These are phyloP conservation scores for Hypoxylon sp. DNA, from an alignment of 2,329 filamentous ascomycete species.

Conservation along the genomic window DNA sequence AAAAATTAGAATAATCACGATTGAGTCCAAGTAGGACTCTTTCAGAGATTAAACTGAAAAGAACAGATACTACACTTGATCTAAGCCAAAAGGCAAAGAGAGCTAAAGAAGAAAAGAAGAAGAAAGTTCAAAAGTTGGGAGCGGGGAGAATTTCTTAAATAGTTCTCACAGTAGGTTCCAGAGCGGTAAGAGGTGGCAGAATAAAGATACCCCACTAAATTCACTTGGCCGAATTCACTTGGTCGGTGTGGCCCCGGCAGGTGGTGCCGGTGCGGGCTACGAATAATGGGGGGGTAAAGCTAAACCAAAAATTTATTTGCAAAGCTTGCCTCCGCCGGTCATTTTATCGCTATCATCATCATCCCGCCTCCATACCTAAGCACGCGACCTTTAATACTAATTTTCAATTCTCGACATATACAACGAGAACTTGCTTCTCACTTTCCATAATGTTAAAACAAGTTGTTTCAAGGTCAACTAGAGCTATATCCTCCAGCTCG, in stretches of 20 bases:
- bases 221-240: conserved; percentile 3
- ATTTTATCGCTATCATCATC: conserved; percentile 1
- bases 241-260: conserved; percentile 1
- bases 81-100: conserved; percentile 49
- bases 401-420: background rate
- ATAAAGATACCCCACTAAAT: conserved; percentile 10
- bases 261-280: conserved; percentile 14
- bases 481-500: conserved; percentile 43
- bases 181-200: conserved; percentile 40
- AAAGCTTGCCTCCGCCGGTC: conserved; percentile 14
- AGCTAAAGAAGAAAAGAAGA: conserved; percentile 44
- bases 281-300: conserved; percentile 22
- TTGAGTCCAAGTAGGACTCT: conserved; percentile 73
- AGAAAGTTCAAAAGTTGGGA: conserved; percentile 14
- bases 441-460: conserved; percentile 44
- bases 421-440: conserved; percentile 7
- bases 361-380: too few species aligned
- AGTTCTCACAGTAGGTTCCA: background rate
- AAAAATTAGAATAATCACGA: conserved; percentile 86
- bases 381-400: conserved; percentile 22
- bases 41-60: conserved; percentile 97
- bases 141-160: conserved; percentile 25
- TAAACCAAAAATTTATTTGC: conserved; percentile 27
- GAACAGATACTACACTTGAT: conserved; percentile 76
- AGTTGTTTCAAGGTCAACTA: conserved; percentile 43